phyloP scores from a whole-genome alignment of 176 grass and related monocot species.

The Poa annua region DNA sequence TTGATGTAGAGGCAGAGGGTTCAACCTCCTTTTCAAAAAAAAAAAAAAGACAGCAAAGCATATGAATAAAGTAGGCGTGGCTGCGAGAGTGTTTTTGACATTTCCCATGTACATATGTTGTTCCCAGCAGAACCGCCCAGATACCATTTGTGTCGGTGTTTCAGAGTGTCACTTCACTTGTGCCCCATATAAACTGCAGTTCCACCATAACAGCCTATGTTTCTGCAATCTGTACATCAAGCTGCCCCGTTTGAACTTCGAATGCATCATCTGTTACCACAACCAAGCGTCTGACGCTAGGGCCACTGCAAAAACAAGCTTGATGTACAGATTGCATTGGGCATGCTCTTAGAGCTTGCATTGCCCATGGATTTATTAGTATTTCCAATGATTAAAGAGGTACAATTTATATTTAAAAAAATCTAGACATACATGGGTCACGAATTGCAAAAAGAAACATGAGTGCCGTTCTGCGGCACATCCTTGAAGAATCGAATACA shows the following conservation, averaged over 20 bases:
- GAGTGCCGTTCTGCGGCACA: background rate
- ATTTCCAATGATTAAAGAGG: too few relatives aligned
- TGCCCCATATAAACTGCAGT: background rate
- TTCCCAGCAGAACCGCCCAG: background rate
- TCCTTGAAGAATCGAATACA: constrained; percentile 23
- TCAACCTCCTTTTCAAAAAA: too few relatives aligned
- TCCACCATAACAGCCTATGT: background rate
- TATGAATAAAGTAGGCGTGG: background rate
- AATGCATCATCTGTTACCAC: background rate
- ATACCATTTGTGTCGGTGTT: background rate
- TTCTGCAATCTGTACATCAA: background rate
- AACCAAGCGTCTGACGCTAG: too few relatives aligned
- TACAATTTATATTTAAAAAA: too few relatives aligned
- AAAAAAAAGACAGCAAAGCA: background rate
- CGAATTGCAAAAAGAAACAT: background rate
- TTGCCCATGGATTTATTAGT: too few relatives aligned
- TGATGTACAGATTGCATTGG: too few relatives aligned
- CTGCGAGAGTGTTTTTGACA: background rate
- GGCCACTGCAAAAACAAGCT: too few relatives aligned
- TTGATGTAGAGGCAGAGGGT: too few relatives aligned
- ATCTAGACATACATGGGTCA: background rate
- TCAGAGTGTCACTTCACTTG: background rate
- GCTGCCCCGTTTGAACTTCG: background rate
- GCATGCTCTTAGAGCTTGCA: too few relatives aligned
- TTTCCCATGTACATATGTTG: background rate